Evolutionary conservation across 164 flowering plant genomes (phyloP).

Genomic region (Tinospora cordifolia): DNA sequence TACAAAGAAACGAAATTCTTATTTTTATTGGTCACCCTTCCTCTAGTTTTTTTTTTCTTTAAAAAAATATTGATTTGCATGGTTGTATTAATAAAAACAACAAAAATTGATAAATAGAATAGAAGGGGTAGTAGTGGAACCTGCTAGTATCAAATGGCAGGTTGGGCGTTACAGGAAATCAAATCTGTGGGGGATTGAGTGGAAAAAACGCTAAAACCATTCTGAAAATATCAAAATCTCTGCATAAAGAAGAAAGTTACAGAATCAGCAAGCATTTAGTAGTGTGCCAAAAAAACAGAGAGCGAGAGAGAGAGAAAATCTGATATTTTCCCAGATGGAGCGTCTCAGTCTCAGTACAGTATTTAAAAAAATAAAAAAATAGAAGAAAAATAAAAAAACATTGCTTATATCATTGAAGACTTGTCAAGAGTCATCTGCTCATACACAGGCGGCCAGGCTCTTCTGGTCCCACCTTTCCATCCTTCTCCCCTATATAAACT

Average conservation of each 20-base stretch:
- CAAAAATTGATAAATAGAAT: no score
- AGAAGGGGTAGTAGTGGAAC: no score
- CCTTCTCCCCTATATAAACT: slow-evolving; percentile 18
- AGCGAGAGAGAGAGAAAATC: slow-evolving; percentile 6
- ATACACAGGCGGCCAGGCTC: slow-evolving; percentile 3
- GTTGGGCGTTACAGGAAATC: neutral
- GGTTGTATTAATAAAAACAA: no score
- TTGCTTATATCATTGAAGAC: slow-evolving; percentile 4
- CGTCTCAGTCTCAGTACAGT: no score
- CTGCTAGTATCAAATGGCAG: no score
- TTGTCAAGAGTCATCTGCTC: neutral
- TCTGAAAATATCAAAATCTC: neutral
- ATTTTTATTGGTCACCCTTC: no score
- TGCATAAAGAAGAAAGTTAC: neutral
- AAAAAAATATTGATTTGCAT: no score
- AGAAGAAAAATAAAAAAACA: slow-evolving; percentile 1
- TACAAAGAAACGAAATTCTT: no score
- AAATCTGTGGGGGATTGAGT: neutral
- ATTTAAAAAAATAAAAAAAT: no score
- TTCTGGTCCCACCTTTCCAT: neutral
- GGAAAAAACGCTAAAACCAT: neutral
- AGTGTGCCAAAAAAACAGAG: slow-evolving; percentile 6
- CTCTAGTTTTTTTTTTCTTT: no score
- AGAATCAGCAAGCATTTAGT: slow-evolving; percentile 11
- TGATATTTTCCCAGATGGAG: slow-evolving; percentile 5